phyloP scores from a whole-genome alignment of 495 filamentous ascomycete species.

The Annulohypoxylon maeteangense region DNA sequence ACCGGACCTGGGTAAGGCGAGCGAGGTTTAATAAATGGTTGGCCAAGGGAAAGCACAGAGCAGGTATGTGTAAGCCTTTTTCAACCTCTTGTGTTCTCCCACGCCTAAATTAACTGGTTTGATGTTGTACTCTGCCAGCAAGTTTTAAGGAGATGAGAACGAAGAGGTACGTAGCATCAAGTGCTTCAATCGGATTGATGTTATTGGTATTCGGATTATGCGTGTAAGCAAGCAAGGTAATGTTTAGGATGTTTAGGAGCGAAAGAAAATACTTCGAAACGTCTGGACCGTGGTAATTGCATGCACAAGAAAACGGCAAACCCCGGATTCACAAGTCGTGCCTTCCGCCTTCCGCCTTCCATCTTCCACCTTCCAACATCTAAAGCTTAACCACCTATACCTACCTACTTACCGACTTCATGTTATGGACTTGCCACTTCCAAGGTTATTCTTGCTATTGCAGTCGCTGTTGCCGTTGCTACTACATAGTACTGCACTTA shows the following conservation, averaged over 20 bases:
- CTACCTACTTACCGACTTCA: background rate
- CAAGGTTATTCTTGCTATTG: background rate
- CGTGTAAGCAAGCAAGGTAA: constrained; percentile 2
- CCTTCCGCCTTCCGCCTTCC: background rate
- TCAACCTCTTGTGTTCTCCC: background rate
- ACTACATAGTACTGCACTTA: background rate
- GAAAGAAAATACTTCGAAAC: constrained; percentile 1
- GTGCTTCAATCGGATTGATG: background rate
- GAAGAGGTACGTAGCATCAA: constrained; percentile 1
- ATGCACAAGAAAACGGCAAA: constrained; percentile 8
- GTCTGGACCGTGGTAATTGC: constrained; percentile 10
- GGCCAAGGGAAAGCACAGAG: constrained; percentile 5
- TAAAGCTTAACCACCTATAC: background rate
- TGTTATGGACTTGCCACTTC: constrained; percentile 4
- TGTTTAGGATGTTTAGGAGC: background rate
- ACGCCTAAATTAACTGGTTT: background rate
- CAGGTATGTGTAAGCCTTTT: background rate
- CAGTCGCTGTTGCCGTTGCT: background rate
- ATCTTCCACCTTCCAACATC: background rate
- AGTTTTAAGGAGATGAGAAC: background rate
- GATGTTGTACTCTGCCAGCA: constrained; percentile 2
- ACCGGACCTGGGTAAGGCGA: constrained; percentile 6
- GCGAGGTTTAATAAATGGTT: background rate
- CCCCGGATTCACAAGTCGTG: background rate
- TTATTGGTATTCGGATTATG: constrained; percentile 4